Evolutionary conservation across 352 stramenopile genomes (phyloP).

Genomic region (Chrysophaeum taylorii): DNA sequence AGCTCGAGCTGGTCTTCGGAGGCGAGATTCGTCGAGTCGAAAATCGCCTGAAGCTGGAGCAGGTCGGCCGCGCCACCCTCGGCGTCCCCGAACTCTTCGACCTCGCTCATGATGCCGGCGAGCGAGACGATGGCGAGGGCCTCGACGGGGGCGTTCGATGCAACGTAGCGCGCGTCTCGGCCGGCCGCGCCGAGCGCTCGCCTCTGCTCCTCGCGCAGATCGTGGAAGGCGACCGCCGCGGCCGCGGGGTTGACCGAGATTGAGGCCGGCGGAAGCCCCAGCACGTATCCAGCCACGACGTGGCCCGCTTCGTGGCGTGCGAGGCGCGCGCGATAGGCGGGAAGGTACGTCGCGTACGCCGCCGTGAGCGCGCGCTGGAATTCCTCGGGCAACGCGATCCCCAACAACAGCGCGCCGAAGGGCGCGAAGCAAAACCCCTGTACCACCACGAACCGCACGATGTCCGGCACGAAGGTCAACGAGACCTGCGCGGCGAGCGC

Average conservation of each 20-base stretch:
- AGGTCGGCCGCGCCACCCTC: slow-evolving; percentile 51
- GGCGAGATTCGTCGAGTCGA: slow-evolving; percentile 22
- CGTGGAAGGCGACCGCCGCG: background rate
- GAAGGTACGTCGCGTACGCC: background rate
- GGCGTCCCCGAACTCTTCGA: slow-evolving; percentile 46
- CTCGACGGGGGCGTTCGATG: slow-evolving; percentile 31
- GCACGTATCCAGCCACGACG: background rate
- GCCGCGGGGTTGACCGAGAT: background rate
- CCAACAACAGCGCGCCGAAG: background rate
- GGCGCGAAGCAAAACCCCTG: slow-evolving; percentile 5
- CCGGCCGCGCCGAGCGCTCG: background rate
- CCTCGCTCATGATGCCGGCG: slow-evolving; percentile 47
- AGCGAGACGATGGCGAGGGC: slow-evolving; percentile 44
- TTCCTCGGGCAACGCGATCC: background rate
- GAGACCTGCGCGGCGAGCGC: background rate
- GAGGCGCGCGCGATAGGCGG: background rate
- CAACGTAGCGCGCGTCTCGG: background rate
- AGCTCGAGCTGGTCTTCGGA: background rate
- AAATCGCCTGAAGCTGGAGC: slow-evolving; percentile 37
- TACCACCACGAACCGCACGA: background rate
- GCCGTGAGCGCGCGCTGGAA: background rate
- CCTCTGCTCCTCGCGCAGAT: background rate
- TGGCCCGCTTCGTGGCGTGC: slow-evolving; percentile 4
- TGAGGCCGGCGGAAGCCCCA: background rate
- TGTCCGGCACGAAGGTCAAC: background rate